These are phyloP conservation scores for Tricholoma hemisulphureum DNA, from an alignment of 768 basidiomycete genomes.

Conservation along the genomic window DNA sequence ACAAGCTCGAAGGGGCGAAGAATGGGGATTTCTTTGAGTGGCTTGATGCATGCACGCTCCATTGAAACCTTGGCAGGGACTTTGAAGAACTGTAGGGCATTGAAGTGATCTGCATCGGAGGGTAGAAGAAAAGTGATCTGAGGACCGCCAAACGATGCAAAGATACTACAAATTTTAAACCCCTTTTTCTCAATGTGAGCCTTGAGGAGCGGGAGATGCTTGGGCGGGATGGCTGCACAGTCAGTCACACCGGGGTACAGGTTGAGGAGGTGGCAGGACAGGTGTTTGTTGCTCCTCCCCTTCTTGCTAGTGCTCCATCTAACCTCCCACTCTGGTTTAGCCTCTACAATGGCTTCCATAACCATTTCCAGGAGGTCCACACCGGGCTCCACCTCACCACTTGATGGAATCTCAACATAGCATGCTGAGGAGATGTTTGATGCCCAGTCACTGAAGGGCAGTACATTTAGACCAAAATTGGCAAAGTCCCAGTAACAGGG, in stretches of 20 bases:
- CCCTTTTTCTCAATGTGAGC: slow-evolving; percentile 3
- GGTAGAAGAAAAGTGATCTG: neutral
- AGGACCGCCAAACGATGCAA: neutral
- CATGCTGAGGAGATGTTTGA: neutral
- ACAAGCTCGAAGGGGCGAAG: too few species aligned
- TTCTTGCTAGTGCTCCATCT: slow-evolving; percentile 2
- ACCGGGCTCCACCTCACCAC: neutral
- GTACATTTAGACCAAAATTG: neutral
- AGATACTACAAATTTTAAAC: neutral
- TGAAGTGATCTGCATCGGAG: slow-evolving; percentile 4
- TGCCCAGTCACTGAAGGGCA: neutral
- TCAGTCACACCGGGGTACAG: neutral
- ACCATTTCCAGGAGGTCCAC: too few species aligned
- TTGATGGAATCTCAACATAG: neutral
- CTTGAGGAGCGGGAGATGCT: slow-evolving; percentile 4
- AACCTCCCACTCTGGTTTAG: too few species aligned
- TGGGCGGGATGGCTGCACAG: neutral
- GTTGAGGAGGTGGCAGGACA: slow-evolving; percentile 4
- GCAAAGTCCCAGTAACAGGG: too few species aligned
- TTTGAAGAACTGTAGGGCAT: neutral
- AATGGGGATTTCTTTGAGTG: neutral
- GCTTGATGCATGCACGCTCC: too few species aligned
- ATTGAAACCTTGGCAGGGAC: too few species aligned
- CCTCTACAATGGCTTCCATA: too few species aligned
- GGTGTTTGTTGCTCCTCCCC: neutral